A percentile compares a stretch with the other conserved stretches of the same genome.
Evolutionary conservation across 2,329 filamentous ascomycete species (phyloP).

Genomic region (Beauveria rudraprayagi): DNA sequence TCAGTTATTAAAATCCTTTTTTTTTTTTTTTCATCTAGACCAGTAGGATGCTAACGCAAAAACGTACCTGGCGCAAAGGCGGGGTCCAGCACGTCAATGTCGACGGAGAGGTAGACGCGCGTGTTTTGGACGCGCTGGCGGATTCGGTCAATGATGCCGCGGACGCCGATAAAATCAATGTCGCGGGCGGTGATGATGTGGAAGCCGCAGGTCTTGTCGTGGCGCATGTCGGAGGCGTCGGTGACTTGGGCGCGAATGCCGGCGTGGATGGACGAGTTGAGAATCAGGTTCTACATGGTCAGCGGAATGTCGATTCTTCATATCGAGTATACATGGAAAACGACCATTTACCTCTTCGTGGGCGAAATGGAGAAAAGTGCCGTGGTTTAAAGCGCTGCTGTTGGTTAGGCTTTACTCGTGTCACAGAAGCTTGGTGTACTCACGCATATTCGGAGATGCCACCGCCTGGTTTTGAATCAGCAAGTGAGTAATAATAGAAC

Average conservation of each 20-base stretch:
- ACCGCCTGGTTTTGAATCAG: constrained; percentile 8
- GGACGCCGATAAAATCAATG: constrained; percentile 67
- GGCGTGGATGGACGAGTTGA: constrained; percentile 67
- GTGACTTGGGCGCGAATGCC: constrained; percentile 68
- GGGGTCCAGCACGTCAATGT: constrained; percentile 77
- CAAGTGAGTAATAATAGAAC: no score
- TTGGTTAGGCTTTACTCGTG: neutral
- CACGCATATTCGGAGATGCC: constrained; percentile 17
- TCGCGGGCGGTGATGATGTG: constrained; percentile 33
- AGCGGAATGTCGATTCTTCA: neutral
- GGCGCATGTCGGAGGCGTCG: constrained; percentile 21
- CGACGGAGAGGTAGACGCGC: constrained; percentile 65
- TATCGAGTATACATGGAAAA: no score
- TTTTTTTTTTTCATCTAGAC: no score
- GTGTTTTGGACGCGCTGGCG: constrained; percentile 60
- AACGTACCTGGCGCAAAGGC: constrained; percentile 17
- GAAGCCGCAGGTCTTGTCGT: constrained; percentile 18
- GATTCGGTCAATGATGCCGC: constrained; percentile 59
- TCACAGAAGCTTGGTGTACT: neutral
- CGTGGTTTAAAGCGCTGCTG: constrained; percentile 18
- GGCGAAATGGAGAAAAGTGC: constrained; percentile 19
- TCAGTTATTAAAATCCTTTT: neutral
- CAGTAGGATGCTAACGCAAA: no score
- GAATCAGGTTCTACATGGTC: constrained; percentile 42
- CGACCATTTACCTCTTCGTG: constrained; percentile 15